These are phyloP conservation scores for Nematocida ausubeli DNA, from an alignment of 371 early-diverging fungal species.

Conservation along the genomic window DNA sequence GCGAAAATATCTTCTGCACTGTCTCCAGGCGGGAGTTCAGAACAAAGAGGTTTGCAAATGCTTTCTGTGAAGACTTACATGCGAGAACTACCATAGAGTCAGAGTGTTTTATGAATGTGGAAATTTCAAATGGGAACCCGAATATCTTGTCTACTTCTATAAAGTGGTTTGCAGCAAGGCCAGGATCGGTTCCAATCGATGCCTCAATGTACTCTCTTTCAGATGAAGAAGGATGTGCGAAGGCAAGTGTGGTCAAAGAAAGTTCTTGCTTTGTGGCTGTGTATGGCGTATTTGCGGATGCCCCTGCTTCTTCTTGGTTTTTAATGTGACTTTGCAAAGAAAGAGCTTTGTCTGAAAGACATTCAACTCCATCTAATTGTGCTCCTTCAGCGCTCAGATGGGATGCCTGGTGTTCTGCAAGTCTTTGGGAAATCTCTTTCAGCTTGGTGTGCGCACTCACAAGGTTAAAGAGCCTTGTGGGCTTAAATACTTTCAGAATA, in stretches of 20 bases:
- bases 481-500: slow-evolving; percentile 19
- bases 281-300: background rate
- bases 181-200: background rate
- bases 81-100: background rate
- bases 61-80: slow-evolving; percentile 38
- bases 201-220: background rate
- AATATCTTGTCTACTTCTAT: slow-evolving; percentile 16
- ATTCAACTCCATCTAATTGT: background rate
- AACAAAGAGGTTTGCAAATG: slow-evolving; percentile 26
- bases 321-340: background rate
- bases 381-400: background rate
- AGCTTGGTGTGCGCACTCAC: background rate
- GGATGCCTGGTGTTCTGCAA: background rate
- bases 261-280: slow-evolving; percentile 35
- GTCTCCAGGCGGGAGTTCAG: background rate
- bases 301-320: background rate
- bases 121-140: slow-evolving; percentile 45
- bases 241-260: slow-evolving; percentile 8
- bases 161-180: slow-evolving; percentile 17
- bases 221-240: background rate
- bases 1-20: slow-evolving; percentile 13
- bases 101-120: background rate
- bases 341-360: background rate
- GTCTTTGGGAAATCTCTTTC: background rate
- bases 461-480: background rate